Evolutionary conservation across 805 yeast species (phyloP), one percentile per base, ranked within the genome.

Genomic region (Wilhelminamyces savonicus): DNA sequence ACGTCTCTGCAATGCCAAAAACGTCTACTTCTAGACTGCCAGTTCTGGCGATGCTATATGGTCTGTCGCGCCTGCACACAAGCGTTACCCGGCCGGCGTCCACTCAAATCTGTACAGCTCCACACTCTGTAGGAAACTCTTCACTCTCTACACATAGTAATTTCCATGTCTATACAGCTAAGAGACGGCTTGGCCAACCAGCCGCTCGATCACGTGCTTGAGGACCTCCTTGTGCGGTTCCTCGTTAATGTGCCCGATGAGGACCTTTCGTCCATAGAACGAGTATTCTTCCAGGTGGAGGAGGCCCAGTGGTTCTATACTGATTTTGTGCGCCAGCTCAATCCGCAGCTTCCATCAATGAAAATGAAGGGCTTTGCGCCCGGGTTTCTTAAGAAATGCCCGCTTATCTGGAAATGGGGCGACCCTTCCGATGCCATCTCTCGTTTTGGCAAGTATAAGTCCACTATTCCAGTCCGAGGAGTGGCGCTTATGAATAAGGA

Each of bases 291-390:
- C 61, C 95, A 88, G 52, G 79, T 92, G 24, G 99, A 92, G 63
- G 97, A 92, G 56, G 98, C 98, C 2, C 96, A 87, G 44, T 92
- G 98, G 98, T 92, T 83, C 51, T 92, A 88, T 56, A 72, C 82
- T 28, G 99, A 92, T 56, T 88, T 81, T 46, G 68, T 81, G 9
- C 71, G 88, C 21, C 72, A 71, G 21, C 59, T 79, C 44, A 82
- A 86, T 52, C 88, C 92, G 3, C 54, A 67, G 19, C 65, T 90
- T 35, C 97, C 97, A 2, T 51, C 73, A 2, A 60, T 88, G 65
- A 82, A 79, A 48, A 77, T 87, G 74, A 82, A 81, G 52, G 58
- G 70, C 7, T 88, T 92, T 52, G 78, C 88, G 0, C 71, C 79
- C 26, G 68, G 66, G 38, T 59, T 92, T 21, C 66, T 82, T 39